These are phyloP conservation scores for Neltuma alba DNA, from an alignment of 306 rosid genomes.

Conservation along the genomic window DNA sequence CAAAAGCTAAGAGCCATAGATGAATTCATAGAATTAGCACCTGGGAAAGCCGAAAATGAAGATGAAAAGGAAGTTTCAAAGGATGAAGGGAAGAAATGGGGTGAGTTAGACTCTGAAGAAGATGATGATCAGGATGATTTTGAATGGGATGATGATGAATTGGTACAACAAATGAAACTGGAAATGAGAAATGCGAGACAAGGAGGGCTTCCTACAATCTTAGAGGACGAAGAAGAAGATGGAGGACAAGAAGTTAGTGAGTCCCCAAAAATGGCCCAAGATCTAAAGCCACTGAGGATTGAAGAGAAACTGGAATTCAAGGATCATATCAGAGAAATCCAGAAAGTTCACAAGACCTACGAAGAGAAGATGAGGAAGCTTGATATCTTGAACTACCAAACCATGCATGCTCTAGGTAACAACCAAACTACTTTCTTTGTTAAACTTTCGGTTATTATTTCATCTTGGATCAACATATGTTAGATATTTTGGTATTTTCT, in stretches of 20 bases:
- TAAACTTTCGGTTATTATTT: background rate
- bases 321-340: slow-evolving; percentile 61
- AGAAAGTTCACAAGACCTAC: slow-evolving; percentile 58
- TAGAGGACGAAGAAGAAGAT: slow-evolving; percentile 64
- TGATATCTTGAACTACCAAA: slow-evolving; percentile 72
- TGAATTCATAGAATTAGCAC: slow-evolving; percentile 48
- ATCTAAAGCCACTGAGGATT: slow-evolving; percentile 54
- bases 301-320: slow-evolving; percentile 58
- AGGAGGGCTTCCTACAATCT: slow-evolving; percentile 74
- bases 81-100: slow-evolving; percentile 13
- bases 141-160: slow-evolving; percentile 58
- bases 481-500: background rate
- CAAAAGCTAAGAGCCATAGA: slow-evolving; percentile 15
- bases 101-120: slow-evolving; percentile 27
- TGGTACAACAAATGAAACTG: slow-evolving; percentile 59
- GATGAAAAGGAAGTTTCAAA: slow-evolving; percentile 9
- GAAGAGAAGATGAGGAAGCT: slow-evolving; percentile 66
- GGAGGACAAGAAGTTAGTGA: slow-evolving; percentile 38
- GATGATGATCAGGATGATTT: slow-evolving; percentile 33
- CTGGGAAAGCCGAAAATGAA: background rate
- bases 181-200: slow-evolving; percentile 64
- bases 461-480: background rate
- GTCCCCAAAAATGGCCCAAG: slow-evolving; percentile 44
- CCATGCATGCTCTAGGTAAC: slow-evolving; percentile 78
- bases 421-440: slow-evolving; percentile 8